These are phyloP conservation scores for Catunica adiposa DNA, from an alignment of 2,329 filamentous ascomycete genomes.

Conservation along the genomic window DNA sequence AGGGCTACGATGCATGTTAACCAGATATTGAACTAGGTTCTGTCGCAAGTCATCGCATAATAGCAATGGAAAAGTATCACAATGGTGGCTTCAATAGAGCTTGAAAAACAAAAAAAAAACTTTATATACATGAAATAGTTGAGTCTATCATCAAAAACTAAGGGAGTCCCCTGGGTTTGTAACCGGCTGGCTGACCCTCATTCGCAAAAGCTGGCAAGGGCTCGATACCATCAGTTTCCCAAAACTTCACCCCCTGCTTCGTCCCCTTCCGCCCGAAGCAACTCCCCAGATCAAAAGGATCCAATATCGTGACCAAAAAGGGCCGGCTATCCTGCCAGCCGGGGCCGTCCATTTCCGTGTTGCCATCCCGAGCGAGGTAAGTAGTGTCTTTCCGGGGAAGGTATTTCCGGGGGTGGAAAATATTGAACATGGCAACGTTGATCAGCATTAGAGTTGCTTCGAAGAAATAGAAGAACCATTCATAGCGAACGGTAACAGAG, in stretches of 20 bases:
- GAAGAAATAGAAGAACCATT: slow-evolving; percentile 44
- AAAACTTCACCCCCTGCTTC: slow-evolving; percentile 21
- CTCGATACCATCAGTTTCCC: slow-evolving; percentile 18
- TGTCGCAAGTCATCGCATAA: neutral
- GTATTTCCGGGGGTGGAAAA: slow-evolving; percentile 33
- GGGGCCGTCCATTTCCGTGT: slow-evolving; percentile 31
- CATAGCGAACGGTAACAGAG: slow-evolving; percentile 34
- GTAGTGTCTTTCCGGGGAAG: slow-evolving; percentile 32
- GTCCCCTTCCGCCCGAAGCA: slow-evolving; percentile 20
- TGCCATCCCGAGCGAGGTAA: slow-evolving; percentile 34
- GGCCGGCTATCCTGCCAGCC: slow-evolving; percentile 33
- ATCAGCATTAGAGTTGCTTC: slow-evolving; percentile 36
- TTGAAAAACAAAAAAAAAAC: no score
- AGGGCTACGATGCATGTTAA: neutral
- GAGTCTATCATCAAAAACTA: neutral
- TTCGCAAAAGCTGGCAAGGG: neutral
- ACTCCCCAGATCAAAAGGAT: slow-evolving; percentile 26
- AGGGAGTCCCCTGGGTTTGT: neutral
- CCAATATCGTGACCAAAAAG: slow-evolving; percentile 26
- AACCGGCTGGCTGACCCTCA: neutral
- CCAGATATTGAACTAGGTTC: neutral
- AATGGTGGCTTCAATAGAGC: no score
- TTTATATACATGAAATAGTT: no score
- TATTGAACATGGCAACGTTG: slow-evolving; percentile 34
- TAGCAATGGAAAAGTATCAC: neutral